These are phyloP conservation scores for Sclerotinia minor DNA, from an alignment of 2,329 filamentous ascomycete genomes.

Conservation along the genomic window DNA sequence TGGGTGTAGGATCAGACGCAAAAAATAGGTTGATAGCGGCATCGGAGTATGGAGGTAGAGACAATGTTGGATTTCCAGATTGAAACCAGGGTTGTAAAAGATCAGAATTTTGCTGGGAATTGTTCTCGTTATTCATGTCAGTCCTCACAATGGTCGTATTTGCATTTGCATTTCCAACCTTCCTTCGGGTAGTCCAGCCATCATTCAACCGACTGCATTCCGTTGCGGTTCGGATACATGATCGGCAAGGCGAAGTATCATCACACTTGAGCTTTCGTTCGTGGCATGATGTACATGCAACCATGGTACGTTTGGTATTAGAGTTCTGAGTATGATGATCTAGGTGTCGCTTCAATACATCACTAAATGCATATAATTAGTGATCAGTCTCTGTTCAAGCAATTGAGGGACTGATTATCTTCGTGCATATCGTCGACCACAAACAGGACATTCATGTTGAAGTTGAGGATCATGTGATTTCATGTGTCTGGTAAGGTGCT, in stretches of 20 bases:
- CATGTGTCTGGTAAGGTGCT: constrained; percentile 37
- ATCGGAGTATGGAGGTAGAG: constrained; percentile 7
- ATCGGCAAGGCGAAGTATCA: constrained; percentile 45
- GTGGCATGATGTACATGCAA: constrained; percentile 49
- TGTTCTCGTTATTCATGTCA: neutral
- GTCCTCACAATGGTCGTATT: neutral
- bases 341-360: constrained; percentile 37
- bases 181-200: neutral
- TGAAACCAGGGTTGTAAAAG: constrained; percentile 15
- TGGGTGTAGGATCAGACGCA: neutral
- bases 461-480: constrained; percentile 32
- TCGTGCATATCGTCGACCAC: constrained; percentile 35
- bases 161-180: neutral
- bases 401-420: constrained; percentile 15
- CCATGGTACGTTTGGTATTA: constrained; percentile 41
- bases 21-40: neutral
- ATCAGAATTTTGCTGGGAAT: neutral
- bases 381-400: neutral
- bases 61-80: neutral
- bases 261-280: constrained; percentile 50
- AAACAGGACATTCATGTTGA: constrained; percentile 31
- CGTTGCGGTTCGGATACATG: constrained; percentile 45
- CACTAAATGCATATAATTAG: constrained; percentile 18
- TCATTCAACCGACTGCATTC: constrained; percentile 39
- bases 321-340: constrained; percentile 33